Evolutionary conservation across 306 rosid genomes (phyloP).

Genomic region (Fagus crenata): DNA sequence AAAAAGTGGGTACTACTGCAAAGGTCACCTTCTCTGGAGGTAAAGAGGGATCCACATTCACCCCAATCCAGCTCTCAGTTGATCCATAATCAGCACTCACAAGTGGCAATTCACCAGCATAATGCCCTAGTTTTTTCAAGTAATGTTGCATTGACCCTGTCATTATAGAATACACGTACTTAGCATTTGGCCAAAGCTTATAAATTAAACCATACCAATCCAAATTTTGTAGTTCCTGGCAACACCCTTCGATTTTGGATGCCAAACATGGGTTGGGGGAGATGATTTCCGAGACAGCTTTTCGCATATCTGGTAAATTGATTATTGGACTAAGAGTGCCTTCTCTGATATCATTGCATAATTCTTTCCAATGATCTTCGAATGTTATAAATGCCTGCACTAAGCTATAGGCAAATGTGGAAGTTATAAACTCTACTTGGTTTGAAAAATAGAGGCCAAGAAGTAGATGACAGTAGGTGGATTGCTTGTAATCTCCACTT

Average conservation of each 20-base stretch:
- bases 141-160: slow-evolving; percentile 94
- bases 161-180: slow-evolving; percentile 84
- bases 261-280: slow-evolving; percentile 58
- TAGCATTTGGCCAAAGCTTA: slow-evolving; percentile 79
- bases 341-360: slow-evolving; percentile 55
- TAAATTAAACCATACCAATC: slow-evolving; percentile 76
- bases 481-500: slow-evolving; percentile 70
- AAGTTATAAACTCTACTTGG: slow-evolving; percentile 72
- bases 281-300: slow-evolving; percentile 52
- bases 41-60: slow-evolving; percentile 72
- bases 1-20: slow-evolving; percentile 80
- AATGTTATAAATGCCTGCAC: slow-evolving; percentile 65
- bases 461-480: slow-evolving; percentile 88
- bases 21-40: slow-evolving; percentile 77
- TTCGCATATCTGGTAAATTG: slow-evolving; percentile 42
- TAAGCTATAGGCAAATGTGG: slow-evolving; percentile 76
- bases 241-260: slow-evolving; percentile 41
- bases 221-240: slow-evolving; percentile 46
- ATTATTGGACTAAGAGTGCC: slow-evolving; percentile 53
- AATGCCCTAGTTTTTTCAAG: slow-evolving; percentile 69
- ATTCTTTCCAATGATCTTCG: slow-evolving; percentile 68
- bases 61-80: slow-evolving; percentile 98
- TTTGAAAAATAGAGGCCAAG: slow-evolving; percentile 73
- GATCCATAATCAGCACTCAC: slow-evolving; percentile 94
- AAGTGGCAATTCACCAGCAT: slow-evolving; percentile 69